These are phyloP conservation scores for Nigrospora sphaerica DNA, from an alignment of 2,329 filamentous ascomycete genomes.

Conservation along the genomic window DNA sequence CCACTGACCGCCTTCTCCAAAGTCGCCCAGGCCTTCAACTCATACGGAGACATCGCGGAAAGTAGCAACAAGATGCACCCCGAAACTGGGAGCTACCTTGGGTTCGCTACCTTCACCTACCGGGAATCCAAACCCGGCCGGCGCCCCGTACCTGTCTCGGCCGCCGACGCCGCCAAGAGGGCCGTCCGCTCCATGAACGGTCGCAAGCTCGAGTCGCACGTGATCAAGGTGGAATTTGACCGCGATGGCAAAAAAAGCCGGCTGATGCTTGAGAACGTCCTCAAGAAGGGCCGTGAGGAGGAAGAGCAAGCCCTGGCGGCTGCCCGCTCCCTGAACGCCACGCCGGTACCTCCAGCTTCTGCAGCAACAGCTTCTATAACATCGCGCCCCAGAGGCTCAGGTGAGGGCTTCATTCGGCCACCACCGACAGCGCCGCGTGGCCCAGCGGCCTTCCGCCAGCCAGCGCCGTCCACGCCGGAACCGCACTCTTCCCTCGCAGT, in stretches of 20 bases:
- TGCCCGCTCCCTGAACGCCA: conserved; percentile 12
- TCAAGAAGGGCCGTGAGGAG: conserved; percentile 62
- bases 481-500: conserved; percentile 26
- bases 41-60: conserved; percentile 81
- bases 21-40: conserved; percentile 67
- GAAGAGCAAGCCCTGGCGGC: conserved; percentile 28
- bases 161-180: conserved; percentile 72
- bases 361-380: conserved; percentile 12
- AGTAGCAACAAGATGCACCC: conserved; percentile 94
- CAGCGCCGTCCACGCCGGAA: conserved; percentile 21
- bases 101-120: conserved; percentile 87
- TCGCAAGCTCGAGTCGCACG: conserved; percentile 69
- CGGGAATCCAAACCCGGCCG: conserved; percentile 58
- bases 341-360: conserved; percentile 8
- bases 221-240: conserved; percentile 80
- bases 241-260: conserved; percentile 79
- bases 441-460: conserved; percentile 53
- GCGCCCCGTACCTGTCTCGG: conserved; percentile 51
- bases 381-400: conserved; percentile 21
- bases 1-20: conserved; percentile 76
- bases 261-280: conserved; percentile 66
- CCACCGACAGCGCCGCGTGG: conserved; percentile 85
- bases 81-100: conserved; percentile 86
- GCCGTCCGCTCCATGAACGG: conserved; percentile 74
- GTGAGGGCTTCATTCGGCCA: conserved; percentile 48